Percentiles rank a stretch among this genome's conserved stretches.
These are phyloP conservation scores for Russula vinacea DNA, from an alignment of 768 basidiomycete species.

Conservation along the genomic window DNA sequence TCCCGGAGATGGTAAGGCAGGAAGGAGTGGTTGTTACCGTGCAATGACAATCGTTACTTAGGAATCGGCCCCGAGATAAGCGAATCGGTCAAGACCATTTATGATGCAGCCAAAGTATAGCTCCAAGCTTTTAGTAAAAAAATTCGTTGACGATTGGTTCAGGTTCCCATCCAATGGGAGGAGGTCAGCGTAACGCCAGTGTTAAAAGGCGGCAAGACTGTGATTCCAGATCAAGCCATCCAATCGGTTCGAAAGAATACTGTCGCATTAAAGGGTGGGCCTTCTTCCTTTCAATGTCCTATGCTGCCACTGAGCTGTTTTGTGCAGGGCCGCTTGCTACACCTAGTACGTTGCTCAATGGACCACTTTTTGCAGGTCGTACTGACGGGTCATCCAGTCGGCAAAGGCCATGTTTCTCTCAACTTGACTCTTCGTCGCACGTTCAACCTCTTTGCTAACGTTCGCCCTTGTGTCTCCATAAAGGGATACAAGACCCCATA, in stretches of 20 bases:
- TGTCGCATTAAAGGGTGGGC: slow-evolving; percentile 90
- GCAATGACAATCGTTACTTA: slow-evolving; percentile 35
- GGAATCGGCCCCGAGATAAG: slow-evolving; percentile 99
- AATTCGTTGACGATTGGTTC: slow-evolving; percentile 9
- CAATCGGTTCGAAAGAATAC: slow-evolving; percentile 94
- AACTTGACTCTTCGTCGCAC: slow-evolving; percentile 96
- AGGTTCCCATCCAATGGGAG: slow-evolving; percentile 99
- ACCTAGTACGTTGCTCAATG: slow-evolving; percentile 64
- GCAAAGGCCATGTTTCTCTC: slow-evolving; percentile 97
- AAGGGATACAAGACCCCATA: slow-evolving; percentile 98
- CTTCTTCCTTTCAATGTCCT: slow-evolving; percentile 1
- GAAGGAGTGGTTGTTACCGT: slow-evolving; percentile 25
- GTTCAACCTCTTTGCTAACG: slow-evolving; percentile 98
- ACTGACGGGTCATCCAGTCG: slow-evolving; percentile 54
- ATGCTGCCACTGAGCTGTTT: background rate
- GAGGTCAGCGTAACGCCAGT: slow-evolving; percentile 96
- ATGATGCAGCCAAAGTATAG: slow-evolving; percentile 75
- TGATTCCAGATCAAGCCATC: slow-evolving; percentile 91
- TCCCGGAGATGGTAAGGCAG: slow-evolving; percentile 83
- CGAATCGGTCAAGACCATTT: slow-evolving; percentile 92
- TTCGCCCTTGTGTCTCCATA: slow-evolving; percentile 94
- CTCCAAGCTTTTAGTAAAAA: background rate
- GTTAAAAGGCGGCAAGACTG: slow-evolving; percentile 92
- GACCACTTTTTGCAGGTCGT: slow-evolving; percentile 7
- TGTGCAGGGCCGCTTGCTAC: slow-evolving; percentile 88